phyloP scores from a whole-genome alignment of 1,284 basidiomycete species.

The Anthracocystis setariae region DNA sequence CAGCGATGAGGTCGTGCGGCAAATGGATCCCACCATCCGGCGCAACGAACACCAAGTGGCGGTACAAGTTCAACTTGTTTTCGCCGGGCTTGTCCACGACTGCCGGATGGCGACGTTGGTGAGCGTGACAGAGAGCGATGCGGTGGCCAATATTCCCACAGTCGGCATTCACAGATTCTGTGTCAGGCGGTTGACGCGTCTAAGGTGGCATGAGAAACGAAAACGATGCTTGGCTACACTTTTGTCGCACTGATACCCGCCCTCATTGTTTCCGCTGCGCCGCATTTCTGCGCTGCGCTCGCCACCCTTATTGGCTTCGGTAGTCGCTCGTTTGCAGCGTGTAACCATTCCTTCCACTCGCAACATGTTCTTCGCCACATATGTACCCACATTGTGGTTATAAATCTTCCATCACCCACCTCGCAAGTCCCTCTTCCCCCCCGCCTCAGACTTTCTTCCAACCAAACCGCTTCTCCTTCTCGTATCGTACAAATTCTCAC shows the following conservation, averaged over 20 bases:
- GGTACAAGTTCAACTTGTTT: constrained; percentile 1
- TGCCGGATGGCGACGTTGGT: too few relatives aligned
- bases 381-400: constrained; percentile 5
- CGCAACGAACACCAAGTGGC: constrained; percentile 2
- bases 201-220: constrained; percentile 1
- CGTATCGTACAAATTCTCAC: neutral
- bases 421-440: neutral
- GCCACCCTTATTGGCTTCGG: too few relatives aligned
- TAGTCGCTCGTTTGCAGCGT: too few relatives aligned
- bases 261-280: too few relatives aligned
- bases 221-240: constrained; percentile 19
- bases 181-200: constrained; percentile 25
- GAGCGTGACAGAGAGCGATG: too few relatives aligned
- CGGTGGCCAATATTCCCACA: constrained; percentile 10
- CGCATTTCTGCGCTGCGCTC: too few relatives aligned
- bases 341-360: too few relatives aligned
- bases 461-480: too few relatives aligned
- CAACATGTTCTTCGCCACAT: neutral
- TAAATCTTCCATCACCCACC: constrained; percentile 10
- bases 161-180: constrained; percentile 1
- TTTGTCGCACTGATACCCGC: neutral
- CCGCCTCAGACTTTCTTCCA: constrained; percentile 6
- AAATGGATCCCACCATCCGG: constrained; percentile 17
- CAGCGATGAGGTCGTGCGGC: constrained; percentile 9
- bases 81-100: constrained; percentile 32